Percentiles rank a stretch among this genome's conserved stretches.
These are phyloP conservation scores for Paramecium primaurelia DNA, from an alignment of 73 alveolate species.

Conservation along the genomic window DNA sequence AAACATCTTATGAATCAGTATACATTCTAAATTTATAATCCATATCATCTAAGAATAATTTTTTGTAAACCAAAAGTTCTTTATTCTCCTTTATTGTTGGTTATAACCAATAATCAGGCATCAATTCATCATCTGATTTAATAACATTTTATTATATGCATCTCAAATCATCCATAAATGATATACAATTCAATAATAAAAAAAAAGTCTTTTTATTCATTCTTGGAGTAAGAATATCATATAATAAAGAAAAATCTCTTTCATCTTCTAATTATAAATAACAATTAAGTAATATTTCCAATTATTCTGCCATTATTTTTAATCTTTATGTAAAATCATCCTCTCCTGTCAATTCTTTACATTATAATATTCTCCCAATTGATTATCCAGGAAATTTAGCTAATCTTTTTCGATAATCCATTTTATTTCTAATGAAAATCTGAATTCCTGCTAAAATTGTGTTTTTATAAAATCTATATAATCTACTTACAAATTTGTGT, in stretches of 20 bases:
- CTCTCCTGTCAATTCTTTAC: not conserved
- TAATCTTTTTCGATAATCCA: not conserved
- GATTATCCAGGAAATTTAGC: not conserved
- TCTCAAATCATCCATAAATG: not conserved
- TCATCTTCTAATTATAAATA: not conserved
- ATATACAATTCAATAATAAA: not conserved
- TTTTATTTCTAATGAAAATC: not conserved
- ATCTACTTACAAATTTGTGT: not conserved
- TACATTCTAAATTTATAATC: not conserved
- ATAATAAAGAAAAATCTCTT: not conserved
- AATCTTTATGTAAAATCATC: not conserved
- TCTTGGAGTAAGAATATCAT: not conserved
- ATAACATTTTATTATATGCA: not conserved
- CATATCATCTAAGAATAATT: not conserved
- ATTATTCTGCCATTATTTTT: not conserved
- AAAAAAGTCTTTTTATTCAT: not conserved
- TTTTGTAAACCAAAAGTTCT: not conserved
- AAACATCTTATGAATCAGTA: not conserved
- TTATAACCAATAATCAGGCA: not conserved
- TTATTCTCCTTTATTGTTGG: not conserved
- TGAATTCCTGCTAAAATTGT: not conserved
- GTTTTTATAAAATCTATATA: not conserved
- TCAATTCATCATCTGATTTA: not conserved
- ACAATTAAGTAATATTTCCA: not conserved
- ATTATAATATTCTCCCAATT: not conserved